Base-by-base conservation (phyloP, 306 rosid species). In the Dryas alaskensis region DNA sequence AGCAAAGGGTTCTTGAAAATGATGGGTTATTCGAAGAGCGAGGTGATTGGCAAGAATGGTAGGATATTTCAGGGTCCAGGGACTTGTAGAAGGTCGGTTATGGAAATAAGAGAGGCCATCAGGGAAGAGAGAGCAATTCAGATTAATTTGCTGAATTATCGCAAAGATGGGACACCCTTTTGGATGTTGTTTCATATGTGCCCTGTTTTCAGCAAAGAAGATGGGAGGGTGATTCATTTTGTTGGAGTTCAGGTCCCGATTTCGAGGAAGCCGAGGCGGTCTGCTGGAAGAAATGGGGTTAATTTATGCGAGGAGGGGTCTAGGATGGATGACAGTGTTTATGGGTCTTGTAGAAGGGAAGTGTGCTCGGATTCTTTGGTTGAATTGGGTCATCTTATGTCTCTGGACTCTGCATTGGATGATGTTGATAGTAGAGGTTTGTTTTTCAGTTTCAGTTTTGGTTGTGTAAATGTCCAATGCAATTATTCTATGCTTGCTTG, bases 161-260 rank as follows among this genome's bases (percentile, higher is more conserved):
- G 93, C 9, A 92, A 85, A 51, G 97, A 92, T 8, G 92, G 99
- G 58, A 80, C 84, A 51, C 99, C 96, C 60, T 90, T 92, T 80
- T 92, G 97, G 99, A 84, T 90, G 79, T 65, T 94, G 69, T 84
- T 94, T 72, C 84, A 79, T 10, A 77, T 90, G 84, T 73, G 71
- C 40, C 99, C 99, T 40, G 93, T 94, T 64, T 94, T 92, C 53
- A 57, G 83, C 39, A 27, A 53, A 60, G 72, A 73, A 1, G 84
- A 79, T 77, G 96, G 96, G 11, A 72, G 78, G 64, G 88, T 92
- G 47, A 80, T 82, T 47, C 91, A 92, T 72, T 94, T 94, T 44
- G 86, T 94, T 47, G 96, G 86, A 25, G 96, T 92, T 80, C 99
- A 94, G 80, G 87, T 92, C 6, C 96, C 93, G 3, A 47, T 90